Evolutionary conservation across 495 filamentous ascomycete genomes (phyloP).

Genomic region (Neurospora sp.): DNA sequence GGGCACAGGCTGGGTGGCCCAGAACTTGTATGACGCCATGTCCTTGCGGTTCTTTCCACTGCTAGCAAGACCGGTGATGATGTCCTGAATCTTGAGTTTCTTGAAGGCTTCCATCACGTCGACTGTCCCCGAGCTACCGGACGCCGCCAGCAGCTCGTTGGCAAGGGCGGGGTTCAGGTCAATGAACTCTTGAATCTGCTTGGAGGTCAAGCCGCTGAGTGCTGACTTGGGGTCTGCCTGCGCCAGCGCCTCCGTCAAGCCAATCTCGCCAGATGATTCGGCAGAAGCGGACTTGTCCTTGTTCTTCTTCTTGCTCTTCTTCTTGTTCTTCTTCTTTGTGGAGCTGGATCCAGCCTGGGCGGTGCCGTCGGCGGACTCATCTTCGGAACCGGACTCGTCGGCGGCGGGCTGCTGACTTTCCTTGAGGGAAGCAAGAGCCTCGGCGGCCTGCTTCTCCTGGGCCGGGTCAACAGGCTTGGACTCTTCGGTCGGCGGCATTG

Average conservation of each 20-base stretch:
- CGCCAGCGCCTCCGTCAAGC: slow-evolving; percentile 4
- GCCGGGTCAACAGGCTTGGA: slow-evolving; percentile 34
- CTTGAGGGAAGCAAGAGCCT: slow-evolving; percentile 4
- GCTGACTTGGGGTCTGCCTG: slow-evolving; percentile 28
- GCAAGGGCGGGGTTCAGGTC: slow-evolving; percentile 52
- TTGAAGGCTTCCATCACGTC: slow-evolving; percentile 51
- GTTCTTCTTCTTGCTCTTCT: slow-evolving; percentile 38
- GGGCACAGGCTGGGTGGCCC: slow-evolving; percentile 92
- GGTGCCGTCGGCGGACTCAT: slow-evolving; percentile 13
- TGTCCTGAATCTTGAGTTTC: slow-evolving; percentile 62
- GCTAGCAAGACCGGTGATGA: slow-evolving; percentile 67
- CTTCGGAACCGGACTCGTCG: slow-evolving; percentile 28
- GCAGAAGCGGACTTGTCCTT: slow-evolving; percentile 36
- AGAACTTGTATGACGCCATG: slow-evolving; percentile 95
- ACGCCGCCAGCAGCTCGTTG: slow-evolving; percentile 34
- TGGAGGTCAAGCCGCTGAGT: slow-evolving; percentile 32
- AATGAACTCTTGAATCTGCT: slow-evolving; percentile 44
- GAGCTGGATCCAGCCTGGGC: slow-evolving; percentile 7
- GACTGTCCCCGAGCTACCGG: slow-evolving; percentile 8
- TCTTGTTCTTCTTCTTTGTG: slow-evolving; percentile 37
- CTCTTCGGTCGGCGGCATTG: slow-evolving; percentile 22
- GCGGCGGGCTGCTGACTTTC: slow-evolving; percentile 13
- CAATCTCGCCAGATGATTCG: slow-evolving; percentile 4
- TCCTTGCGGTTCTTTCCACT: slow-evolving; percentile 86
- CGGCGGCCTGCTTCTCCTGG: slow-evolving; percentile 13